Conservation (phyloP, 129 eudicot genomes). For the Flaveria linearis region DNA sequence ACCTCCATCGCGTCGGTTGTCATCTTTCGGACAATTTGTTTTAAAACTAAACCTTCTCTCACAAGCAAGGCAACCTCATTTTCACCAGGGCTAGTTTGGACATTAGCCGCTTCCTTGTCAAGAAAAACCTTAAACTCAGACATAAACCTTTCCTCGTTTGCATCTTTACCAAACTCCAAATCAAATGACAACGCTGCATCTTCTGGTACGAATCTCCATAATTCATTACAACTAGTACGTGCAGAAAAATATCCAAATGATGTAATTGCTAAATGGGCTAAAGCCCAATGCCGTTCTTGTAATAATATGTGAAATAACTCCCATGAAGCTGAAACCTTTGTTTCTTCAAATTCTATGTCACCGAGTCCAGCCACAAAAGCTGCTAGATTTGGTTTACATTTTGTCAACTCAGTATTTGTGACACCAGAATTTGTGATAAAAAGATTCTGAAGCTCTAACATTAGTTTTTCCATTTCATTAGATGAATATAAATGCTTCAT, state of each 20-base stretch:
- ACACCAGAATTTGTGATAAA: slow-evolving; percentile 52
- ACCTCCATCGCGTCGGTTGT: slow-evolving; percentile 42
- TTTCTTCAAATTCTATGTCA: slow-evolving; percentile 57
- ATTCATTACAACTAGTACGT: slow-evolving; percentile 65
- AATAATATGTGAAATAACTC: slow-evolving; percentile 73
- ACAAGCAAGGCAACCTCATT: slow-evolving; percentile 45
- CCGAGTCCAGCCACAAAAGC: slow-evolving; percentile 75
- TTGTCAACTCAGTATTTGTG: slow-evolving; percentile 45
- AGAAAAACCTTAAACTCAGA: slow-evolving; percentile 72
- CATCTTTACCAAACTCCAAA: slow-evolving; percentile 54
- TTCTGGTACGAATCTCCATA: slow-evolving; percentile 89
- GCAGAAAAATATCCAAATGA: slow-evolving; percentile 94
- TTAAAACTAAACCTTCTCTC: slow-evolving; percentile 57
- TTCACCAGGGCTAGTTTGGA: slow-evolving; percentile 36
- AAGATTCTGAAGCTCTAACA: slow-evolving; percentile 64
- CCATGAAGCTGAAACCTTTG: slow-evolving; percentile 62
- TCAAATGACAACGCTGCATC: slow-evolving; percentile 91
- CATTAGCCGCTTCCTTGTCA: slow-evolving; percentile 71
- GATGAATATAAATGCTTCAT: slow-evolving; percentile 68
- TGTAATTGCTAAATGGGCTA: slow-evolving; percentile 63
- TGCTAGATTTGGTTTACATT: slow-evolving; percentile 81
- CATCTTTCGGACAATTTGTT: slow-evolving; percentile 41
- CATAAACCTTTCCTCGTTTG: slow-evolving; percentile 79
- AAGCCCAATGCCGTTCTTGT: slow-evolving; percentile 89
- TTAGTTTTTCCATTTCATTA: slow-evolving; percentile 66